Evolutionary conservation across 805 yeast species (phyloP).

Genomic region (Kodamaea restingae): DNA sequence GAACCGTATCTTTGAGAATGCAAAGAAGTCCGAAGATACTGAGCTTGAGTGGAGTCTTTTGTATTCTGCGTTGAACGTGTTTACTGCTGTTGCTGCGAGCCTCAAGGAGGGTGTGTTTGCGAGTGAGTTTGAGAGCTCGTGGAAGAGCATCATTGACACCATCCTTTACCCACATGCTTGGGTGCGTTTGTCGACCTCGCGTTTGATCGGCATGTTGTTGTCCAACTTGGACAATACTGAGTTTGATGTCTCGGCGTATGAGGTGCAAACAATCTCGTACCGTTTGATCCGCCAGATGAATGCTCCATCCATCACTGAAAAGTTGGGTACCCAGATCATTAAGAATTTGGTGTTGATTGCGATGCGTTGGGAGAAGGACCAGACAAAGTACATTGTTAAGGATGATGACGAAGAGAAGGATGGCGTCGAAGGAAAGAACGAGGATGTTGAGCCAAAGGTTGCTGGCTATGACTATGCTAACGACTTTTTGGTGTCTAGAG

Average conservation of each 20-base stretch:
- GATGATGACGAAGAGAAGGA: conserved; percentile 16
- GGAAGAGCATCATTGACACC: conserved; percentile 51
- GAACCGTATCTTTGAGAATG: conserved; percentile 20
- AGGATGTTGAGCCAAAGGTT: conserved; percentile 12
- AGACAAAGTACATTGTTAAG: conserved; percentile 30
- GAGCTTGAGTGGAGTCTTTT: conserved; percentile 73
- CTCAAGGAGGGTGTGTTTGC: conserved; percentile 28
- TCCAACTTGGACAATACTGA: conserved; percentile 33
- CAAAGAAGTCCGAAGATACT: conserved; percentile 35
- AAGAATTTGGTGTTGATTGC: conserved; percentile 62
- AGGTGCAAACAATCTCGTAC: conserved; percentile 64
- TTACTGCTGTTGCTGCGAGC: conserved; percentile 40
- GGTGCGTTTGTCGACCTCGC: conserved; percentile 69
- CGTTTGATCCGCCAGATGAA: conserved; percentile 73
- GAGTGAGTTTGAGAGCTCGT: conserved; percentile 33
- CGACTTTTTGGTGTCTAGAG: conserved; percentile 62
- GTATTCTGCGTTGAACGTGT: conserved; percentile 58
- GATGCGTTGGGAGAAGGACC: conserved; percentile 53
- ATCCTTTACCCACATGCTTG: conserved; percentile 87
- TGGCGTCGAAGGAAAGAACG: conserved; percentile 16
- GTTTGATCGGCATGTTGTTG: conserved; percentile 54
- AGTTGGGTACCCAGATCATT: conserved; percentile 58
- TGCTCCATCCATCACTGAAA: conserved; percentile 69
- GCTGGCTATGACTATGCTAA: conserved; percentile 34
- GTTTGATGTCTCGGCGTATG: conserved; percentile 36